Evolutionary conservation across 192 early-diverging fungal genomes (phyloP).

Genomic region (Entomortierella chlamydospora): DNA sequence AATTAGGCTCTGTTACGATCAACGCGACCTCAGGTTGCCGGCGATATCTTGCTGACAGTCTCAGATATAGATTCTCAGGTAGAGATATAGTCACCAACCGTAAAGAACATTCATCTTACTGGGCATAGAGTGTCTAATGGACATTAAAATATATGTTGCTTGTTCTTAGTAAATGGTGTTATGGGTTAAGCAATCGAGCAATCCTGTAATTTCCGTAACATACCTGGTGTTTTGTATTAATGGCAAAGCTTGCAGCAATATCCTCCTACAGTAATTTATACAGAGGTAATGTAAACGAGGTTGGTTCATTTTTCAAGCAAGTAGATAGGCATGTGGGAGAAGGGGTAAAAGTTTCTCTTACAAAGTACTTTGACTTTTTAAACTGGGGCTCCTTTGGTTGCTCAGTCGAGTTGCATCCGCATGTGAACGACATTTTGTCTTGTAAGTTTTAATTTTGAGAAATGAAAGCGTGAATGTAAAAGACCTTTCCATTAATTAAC

Average conservation of each 20-base stretch:
- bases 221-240: constrained; percentile 50
- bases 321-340: neutral
- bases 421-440: constrained; percentile 43
- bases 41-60: too few relatives aligned
- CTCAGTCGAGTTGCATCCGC: constrained; percentile 44
- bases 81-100: too few relatives aligned
- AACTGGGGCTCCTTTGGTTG: constrained; percentile 49
- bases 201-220: too few relatives aligned
- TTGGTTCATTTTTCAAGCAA: neutral
- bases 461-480: neutral
- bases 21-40: too few relatives aligned
- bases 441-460: neutral
- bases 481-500: neutral
- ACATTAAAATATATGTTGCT: neutral
- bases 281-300: neutral
- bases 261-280: constrained; percentile 20
- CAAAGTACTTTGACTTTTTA: constrained; percentile 54
- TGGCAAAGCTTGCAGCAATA: constrained; percentile 46
- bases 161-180: neutral
- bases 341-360: constrained; percentile 5
- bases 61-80: too few relatives aligned
- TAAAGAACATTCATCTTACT: constrained; percentile 26
- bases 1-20: too few relatives aligned
- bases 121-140: constrained; percentile 39
- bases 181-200: neutral